phyloP scores from a whole-genome alignment of 352 stramenopile genomes.

The Phytophthora cryptogea region DNA sequence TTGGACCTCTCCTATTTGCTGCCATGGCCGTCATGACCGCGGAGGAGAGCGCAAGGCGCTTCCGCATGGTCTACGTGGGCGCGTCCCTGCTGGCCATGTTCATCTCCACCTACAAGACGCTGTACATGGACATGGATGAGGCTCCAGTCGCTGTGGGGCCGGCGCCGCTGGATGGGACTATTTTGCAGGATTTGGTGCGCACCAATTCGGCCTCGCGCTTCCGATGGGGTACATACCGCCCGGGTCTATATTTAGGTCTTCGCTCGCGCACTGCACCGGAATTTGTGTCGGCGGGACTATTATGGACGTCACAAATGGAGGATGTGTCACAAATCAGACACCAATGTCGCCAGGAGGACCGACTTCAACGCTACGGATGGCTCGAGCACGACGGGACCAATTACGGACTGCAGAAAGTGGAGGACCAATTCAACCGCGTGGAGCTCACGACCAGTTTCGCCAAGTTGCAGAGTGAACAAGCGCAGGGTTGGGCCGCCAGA shows the following conservation, averaged over 20 bases:
- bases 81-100: conserved; percentile 33
- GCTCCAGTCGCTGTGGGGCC: not conserved
- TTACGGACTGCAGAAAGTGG: conserved; percentile 65
- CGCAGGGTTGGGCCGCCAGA: conserved; percentile 58
- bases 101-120: conserved; percentile 30
- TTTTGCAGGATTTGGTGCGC: conserved; percentile 39
- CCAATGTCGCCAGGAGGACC: conserved; percentile 78
- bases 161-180: conserved; percentile 34
- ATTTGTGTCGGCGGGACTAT: conserved; percentile 70
- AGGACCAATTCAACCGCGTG: conserved; percentile 81
- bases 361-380: conserved; percentile 83
- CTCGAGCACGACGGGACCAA: conserved; percentile 66
- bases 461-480: conserved; percentile 31
- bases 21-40: conserved; percentile 23
- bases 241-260: conserved; percentile 80
- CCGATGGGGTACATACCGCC: conserved; percentile 79
- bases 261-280: conserved; percentile 67
- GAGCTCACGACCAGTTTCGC: conserved; percentile 63
- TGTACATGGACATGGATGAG: conserved; percentile 26
- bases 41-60: conserved; percentile 29
- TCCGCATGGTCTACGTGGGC: conserved; percentile 31
- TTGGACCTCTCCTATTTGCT: conserved; percentile 1
- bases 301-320: conserved; percentile 74
- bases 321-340: conserved; percentile 77
- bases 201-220: conserved; percentile 41